These are phyloP conservation scores for Kodamaea ohmeri DNA, from an alignment of 1,139 yeast genomes.

Conservation along the genomic window DNA sequence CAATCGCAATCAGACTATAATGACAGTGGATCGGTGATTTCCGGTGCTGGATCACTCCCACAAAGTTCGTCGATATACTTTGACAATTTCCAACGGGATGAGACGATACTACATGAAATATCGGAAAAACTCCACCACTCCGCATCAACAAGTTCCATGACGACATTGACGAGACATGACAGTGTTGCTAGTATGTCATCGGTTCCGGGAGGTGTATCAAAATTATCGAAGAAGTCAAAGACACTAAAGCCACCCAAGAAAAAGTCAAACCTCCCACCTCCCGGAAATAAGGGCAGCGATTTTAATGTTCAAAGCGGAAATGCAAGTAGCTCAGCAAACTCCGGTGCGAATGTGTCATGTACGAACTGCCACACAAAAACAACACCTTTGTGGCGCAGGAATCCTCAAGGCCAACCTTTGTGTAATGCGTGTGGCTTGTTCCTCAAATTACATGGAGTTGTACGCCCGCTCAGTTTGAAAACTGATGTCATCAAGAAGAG, in stretches of 20 bases:
- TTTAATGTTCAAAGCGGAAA: conserved; percentile 1
- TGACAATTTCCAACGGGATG: conserved; percentile 10
- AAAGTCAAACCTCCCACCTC: conserved; percentile 8
- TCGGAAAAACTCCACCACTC: conserved; percentile 14
- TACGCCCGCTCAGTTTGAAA: conserved; percentile 27
- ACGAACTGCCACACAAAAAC: conserved; percentile 28
- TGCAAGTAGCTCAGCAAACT: background rate
- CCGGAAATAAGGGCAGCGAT: conserved; percentile 1
- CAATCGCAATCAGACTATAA: conserved; percentile 2
- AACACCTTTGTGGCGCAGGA: conserved; percentile 29
- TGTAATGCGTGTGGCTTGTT: conserved; percentile 31
- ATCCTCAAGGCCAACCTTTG: conserved; percentile 28
- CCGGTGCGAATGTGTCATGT: conserved; percentile 17
- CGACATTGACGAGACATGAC: conserved; percentile 10
- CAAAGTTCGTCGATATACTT: conserved; percentile 6
- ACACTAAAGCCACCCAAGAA: conserved; percentile 12
- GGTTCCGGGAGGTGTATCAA: conserved; percentile 4
- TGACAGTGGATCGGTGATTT: conserved; percentile 1
- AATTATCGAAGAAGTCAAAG: conserved; percentile 14
- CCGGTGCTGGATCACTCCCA: conserved; percentile 3
- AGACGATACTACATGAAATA: conserved; percentile 7
- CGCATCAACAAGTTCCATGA: conserved; percentile 12
- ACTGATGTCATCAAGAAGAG: conserved; percentile 30
- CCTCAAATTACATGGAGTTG: conserved; percentile 27
- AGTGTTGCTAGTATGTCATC: conserved; percentile 5